These are phyloP conservation scores for Chaetomiaceae sp. DNA, from an alignment of 2,329 filamentous ascomycete genomes.

Conservation along the genomic window DNA sequence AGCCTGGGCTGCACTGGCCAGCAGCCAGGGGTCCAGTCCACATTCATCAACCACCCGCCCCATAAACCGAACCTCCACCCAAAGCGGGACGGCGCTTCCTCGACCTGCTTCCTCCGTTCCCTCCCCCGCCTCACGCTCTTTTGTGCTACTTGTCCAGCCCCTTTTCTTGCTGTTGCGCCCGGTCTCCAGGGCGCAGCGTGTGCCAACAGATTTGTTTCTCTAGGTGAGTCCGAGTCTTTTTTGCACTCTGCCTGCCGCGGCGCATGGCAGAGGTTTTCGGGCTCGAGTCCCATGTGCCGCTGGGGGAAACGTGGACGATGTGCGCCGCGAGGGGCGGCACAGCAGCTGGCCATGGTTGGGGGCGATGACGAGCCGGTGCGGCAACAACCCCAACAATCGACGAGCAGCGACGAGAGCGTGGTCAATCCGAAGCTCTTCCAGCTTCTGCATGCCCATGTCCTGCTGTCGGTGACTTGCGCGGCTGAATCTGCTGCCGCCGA, in stretches of 20 bases:
- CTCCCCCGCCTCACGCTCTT: slow-evolving; percentile 8
- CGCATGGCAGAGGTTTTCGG: background rate
- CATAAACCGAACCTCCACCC: slow-evolving; percentile 28
- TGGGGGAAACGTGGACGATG: background rate
- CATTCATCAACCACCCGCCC: slow-evolving; percentile 14
- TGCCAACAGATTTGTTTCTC: slow-evolving; percentile 33
- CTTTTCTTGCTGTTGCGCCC: slow-evolving; percentile 40
- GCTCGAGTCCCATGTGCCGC: background rate
- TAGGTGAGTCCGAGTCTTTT: slow-evolving; percentile 30
- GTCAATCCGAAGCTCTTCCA: background rate
- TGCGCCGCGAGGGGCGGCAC: background rate
- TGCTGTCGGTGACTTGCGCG: background rate
- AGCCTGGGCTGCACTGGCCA: slow-evolving; percentile 15
- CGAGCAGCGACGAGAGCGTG: background rate
- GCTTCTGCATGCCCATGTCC: background rate
- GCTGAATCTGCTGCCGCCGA: background rate
- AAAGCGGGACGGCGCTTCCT: slow-evolving; percentile 22
- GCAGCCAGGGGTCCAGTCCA: slow-evolving; percentile 20
- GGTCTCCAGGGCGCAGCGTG: slow-evolving; percentile 44
- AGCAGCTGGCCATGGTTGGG: background rate
- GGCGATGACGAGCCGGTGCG: background rate
- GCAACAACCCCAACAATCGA: background rate
- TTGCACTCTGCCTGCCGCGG: slow-evolving; percentile 3
- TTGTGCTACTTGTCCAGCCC: slow-evolving; percentile 27
- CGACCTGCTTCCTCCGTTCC: slow-evolving; percentile 5